Evolutionary conservation across 2,329 filamentous ascomycete genomes (phyloP), one percentile per base, ranked within the genome.

Genomic region (Aspergillus niger): DNA sequence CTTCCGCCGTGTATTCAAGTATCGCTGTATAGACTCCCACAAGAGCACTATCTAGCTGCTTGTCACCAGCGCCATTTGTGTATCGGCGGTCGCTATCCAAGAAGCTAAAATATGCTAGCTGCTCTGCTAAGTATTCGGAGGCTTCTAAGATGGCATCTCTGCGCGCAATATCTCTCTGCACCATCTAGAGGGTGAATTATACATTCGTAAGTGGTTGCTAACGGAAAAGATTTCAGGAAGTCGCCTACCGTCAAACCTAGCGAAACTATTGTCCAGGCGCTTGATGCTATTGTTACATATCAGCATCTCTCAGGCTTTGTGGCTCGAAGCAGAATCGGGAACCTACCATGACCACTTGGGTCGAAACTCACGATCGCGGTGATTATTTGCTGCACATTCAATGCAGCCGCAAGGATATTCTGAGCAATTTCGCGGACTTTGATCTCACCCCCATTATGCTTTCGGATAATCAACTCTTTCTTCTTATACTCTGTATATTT

Each of bases 61-160:
- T 38, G 30, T 36, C 39, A 8, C 8, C 8, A 10, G 8, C 8
- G 4, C 2, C 39, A 7, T 43, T 20, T 5, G n/a, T 44, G 2
- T 55, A 38, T 44, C 53, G 38, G 24, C 30, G 44, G 10, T 44
- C 13, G 44, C 6, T 30, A 26, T 55, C 53, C 3, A 55, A 10
- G 1, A 47, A 10, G 11, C 15, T n/a, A 8, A 41, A 47, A 10
- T 47, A 55, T 2, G 53, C 22, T 17, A 44, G 53, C 24, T 43
- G n/a, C 5, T 26, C 11, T 1, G 39, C 53, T 2, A 44, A 24
- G 30, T 44, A 55, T 17, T 55, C 53, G 8, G 43, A 30, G 7
- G 54, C n/a, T 24, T 57, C 26, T n/a, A 57, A 28, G 15, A 57
- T 39, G 7, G 26, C 41, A 11, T 57, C 54, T 38, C 41, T 28